A percentile compares a stretch with the other conserved stretches of the same genome.
Conservation (phyloP, 75 land plant species). For the Pinus tabuliformis region DNA sequence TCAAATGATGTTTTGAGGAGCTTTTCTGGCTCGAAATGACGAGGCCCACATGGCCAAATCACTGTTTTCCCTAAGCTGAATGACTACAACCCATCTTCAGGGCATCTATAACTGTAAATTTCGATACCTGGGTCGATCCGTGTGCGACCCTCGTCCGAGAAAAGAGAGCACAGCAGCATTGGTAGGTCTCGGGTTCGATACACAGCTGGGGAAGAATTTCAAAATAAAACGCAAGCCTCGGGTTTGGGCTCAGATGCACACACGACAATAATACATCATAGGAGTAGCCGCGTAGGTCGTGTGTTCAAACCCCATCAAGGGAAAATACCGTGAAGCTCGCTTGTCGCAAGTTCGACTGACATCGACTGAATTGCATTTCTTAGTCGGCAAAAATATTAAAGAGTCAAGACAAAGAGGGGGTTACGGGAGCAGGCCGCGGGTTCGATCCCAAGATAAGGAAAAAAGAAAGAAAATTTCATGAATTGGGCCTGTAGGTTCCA, state of each 20-base stretch:
- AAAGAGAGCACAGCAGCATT: too few species aligned
- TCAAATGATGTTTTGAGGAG: not conserved
- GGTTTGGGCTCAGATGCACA: too few species aligned
- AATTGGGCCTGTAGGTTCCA: too few species aligned
- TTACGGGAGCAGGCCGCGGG: not conserved
- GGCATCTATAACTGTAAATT: too few species aligned
- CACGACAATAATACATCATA: not conserved
- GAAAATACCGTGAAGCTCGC: not conserved
- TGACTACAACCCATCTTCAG: too few species aligned
- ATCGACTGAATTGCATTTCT: too few species aligned
- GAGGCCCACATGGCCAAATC: not conserved
- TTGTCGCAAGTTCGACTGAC: too few species aligned
- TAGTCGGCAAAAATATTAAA: too few species aligned
- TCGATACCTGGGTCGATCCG: too few species aligned
- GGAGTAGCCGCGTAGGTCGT: not conserved
- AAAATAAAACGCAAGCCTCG: not conserved
- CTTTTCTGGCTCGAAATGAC: not conserved
- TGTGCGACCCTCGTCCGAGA: too few species aligned
- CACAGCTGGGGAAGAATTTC: not conserved
- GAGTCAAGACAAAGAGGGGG: not conserved
- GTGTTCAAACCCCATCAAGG: not conserved
- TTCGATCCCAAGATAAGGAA: not conserved
- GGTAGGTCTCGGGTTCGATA: slow-evolving; percentile 1
- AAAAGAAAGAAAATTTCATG: too few species aligned
- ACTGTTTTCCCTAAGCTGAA: not conserved